A percentile compares a stretch with the other conserved stretches of the same genome.
These are phyloP conservation scores for Melastoma candidum DNA, from an alignment of 441 rosid genomes.

Conservation along the genomic window DNA sequence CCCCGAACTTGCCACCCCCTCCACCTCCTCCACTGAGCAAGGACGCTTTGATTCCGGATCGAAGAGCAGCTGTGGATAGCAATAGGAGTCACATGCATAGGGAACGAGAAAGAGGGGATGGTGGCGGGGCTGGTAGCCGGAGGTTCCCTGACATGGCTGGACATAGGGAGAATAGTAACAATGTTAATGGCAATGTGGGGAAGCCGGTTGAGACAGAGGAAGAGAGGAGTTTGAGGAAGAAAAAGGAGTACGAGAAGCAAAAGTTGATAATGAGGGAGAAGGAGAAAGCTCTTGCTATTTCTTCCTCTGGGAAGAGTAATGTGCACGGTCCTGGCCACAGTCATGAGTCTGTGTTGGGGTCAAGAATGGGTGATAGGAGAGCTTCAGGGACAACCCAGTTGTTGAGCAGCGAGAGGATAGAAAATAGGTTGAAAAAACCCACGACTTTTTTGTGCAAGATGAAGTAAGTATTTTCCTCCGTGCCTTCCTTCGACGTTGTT, in stretches of 20 bases:
- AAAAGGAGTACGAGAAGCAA: slow-evolving; percentile 73
- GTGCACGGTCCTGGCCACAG: too few relatives aligned
- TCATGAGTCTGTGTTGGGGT: slow-evolving; percentile 39
- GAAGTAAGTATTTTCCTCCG: slow-evolving; percentile 52
- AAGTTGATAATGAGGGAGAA: slow-evolving; percentile 56
- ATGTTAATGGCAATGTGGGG: slow-evolving; percentile 34
- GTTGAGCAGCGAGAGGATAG: slow-evolving; percentile 67
- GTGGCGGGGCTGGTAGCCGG: slow-evolving; percentile 32
- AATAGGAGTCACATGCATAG: slow-evolving; percentile 25
- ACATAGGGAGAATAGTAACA: slow-evolving; percentile 16
- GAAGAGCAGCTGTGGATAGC: slow-evolving; percentile 19
- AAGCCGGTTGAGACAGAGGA: slow-evolving; percentile 88
- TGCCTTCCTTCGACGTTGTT: not conserved
- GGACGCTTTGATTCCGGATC: slow-evolving; percentile 27
- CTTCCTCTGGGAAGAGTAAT: slow-evolving; percentile 55
- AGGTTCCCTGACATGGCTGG: slow-evolving; percentile 12
- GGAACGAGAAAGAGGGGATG: slow-evolving; percentile 49
- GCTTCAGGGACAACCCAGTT: slow-evolving; percentile 35
- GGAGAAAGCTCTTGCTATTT: not conserved
- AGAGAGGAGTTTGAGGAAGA: slow-evolving; percentile 79
- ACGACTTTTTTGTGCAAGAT: slow-evolving; percentile 95
- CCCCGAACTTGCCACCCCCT: too few relatives aligned
- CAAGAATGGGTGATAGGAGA: slow-evolving; percentile 76
- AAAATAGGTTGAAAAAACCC: slow-evolving; percentile 96
- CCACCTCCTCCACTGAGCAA: slow-evolving; percentile 39